Base-by-base conservation (phyloP, 352 stramenopile species). In the Phytophthora colocasiae region DNA sequence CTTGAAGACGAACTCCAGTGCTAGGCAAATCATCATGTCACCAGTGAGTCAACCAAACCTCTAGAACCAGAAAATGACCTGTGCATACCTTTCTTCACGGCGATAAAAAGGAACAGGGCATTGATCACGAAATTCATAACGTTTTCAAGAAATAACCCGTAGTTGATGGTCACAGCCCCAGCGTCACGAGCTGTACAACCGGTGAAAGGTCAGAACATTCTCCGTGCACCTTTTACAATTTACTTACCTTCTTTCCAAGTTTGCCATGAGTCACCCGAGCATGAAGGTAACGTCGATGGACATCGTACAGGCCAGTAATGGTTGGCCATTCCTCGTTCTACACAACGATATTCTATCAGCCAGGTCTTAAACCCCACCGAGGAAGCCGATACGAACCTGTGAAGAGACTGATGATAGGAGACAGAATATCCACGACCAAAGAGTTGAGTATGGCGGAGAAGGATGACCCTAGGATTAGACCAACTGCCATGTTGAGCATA, bases 61-160 rank as follows among this genome's bases (percentile, higher is more conserved):
- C 3, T 8, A 19, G 26, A 10, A 17, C 12, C 9, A 31, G 4
- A 34, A 39, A 5, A 12, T 6, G 7, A 5, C 22, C 11, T 46
- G 40, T 12, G 47, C 66, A 22, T 47, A 87, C 78, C 74, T 77
- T 91, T 88, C 59, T 91, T 91, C 50, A 91, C 80, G 15, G 83
- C 79, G 44, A 89, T 61, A 68, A 89, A 91, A 27, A 91, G 69
- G 53, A 91, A 91, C 19, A 91, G 67, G 7, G 83, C 80, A 41
- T 90, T 88, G 62, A 87, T 86, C 59, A 90, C 50, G 49, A 91
- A 91, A 58, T 91, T 91, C 62, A 91, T 66, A 44, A 89, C 63
- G 69, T 91, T 91, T 56, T 91, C 80, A 1, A 78, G 27, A 47
- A 91, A 91, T 19, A 85, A 58, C 0, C 83, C 83, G 64, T 89